Percentiles rank a stretch among this genome's conserved stretches.
Conservation (phyloP, 2,329 filamentous ascomycete genomes). For the Didymellaceae sp. region DNA sequence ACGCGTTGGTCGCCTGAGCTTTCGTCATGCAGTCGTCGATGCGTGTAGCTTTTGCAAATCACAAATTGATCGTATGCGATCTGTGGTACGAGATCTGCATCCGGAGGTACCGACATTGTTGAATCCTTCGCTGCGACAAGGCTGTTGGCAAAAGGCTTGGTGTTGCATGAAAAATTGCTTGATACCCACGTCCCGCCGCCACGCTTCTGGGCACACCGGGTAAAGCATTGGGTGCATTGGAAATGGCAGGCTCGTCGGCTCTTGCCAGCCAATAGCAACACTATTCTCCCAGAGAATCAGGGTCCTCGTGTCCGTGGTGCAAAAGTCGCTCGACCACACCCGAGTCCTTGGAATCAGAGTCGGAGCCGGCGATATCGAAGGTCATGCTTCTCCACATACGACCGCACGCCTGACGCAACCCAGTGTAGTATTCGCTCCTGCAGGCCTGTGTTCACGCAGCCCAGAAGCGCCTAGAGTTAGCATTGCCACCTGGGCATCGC, state of each 20-base stretch:
- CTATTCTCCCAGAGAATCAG: neutral
- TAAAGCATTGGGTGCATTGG: neutral
- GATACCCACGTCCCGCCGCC: conserved; percentile 16
- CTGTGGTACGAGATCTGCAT: too few species aligned
- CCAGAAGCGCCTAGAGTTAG: neutral
- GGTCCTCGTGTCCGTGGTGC: neutral
- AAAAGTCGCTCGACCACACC: conserved; percentile 2
- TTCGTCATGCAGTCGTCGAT: conserved; percentile 9
- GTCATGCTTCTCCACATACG: conserved; percentile 7
- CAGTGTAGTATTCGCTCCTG: neutral
- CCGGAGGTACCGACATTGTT: neutral
- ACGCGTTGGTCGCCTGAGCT: neutral
- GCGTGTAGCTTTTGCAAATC: neutral
- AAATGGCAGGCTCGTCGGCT: neutral
- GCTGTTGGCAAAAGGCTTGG: conserved; percentile 2
- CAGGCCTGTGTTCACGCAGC: neutral
- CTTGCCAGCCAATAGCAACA: conserved; percentile 12
- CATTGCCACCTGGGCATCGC: neutral
- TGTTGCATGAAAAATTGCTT: conserved; percentile 18
- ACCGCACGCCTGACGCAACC: conserved; percentile 3
- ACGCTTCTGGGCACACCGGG: conserved; percentile 9
- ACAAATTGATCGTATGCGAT: neutral
- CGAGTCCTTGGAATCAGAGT: neutral
- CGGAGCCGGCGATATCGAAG: neutral
- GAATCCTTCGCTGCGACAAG: neutral